These are phyloP conservation scores for Diplogelasinospora grovesii DNA, from an alignment of 495 filamentous ascomycete genomes.

Conservation along the genomic window DNA sequence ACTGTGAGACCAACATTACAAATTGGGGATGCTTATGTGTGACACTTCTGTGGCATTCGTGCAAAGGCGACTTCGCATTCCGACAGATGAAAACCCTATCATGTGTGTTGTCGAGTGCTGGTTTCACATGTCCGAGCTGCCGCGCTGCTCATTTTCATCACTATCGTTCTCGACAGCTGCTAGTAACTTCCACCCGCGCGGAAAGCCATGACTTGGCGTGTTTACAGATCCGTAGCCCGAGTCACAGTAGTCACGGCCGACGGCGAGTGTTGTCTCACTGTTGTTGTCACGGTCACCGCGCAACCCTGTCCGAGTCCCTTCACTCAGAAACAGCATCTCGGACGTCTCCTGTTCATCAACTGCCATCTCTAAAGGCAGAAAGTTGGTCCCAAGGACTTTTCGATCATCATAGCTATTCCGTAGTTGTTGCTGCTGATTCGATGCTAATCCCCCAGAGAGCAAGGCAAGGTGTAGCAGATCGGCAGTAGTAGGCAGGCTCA, in stretches of 20 bases:
- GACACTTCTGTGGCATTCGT: no score
- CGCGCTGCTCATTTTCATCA: no score
- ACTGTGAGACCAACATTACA: no score
- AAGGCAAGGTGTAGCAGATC: conserved; percentile 6
- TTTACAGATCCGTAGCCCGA: conserved; percentile 6
- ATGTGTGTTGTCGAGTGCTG: no score
- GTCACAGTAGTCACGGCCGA: conserved; percentile 1
- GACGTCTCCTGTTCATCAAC: neutral
- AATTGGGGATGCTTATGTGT: no score
- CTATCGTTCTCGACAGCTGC: no score
- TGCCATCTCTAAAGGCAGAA: neutral
- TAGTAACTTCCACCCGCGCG: no score
- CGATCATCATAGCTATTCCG: neutral
- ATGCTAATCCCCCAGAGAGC: neutral
- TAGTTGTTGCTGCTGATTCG: neutral
- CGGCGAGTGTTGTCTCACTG: no score
- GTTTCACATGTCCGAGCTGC: no score
- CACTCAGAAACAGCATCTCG: conserved; percentile 3
- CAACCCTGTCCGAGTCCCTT: neutral
- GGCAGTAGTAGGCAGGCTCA: conserved; percentile 7
- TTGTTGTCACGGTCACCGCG: neutral
- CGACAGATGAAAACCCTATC: no score
- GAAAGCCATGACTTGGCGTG: neutral
- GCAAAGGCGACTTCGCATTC: no score
- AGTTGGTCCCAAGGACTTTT: neutral